Evolutionary conservation across 306 rosid genomes (phyloP).

Genomic region (Sicyos baderoa): DNA sequence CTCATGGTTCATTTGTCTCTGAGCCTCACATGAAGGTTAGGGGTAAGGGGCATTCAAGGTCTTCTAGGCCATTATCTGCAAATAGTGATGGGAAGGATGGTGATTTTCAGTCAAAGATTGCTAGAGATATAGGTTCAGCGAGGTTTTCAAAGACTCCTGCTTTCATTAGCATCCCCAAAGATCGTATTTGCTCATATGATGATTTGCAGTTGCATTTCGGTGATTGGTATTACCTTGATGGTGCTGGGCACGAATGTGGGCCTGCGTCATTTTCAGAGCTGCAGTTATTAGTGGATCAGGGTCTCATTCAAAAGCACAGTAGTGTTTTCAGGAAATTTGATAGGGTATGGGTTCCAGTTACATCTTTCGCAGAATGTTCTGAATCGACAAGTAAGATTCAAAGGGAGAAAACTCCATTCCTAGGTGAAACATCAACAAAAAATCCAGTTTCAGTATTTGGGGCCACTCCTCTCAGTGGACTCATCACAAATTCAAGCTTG

Average conservation of each 20-base stretch:
- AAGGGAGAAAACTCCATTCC: conserved; percentile 32
- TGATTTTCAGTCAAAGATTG: conserved; percentile 45
- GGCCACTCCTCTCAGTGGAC: conserved; percentile 25
- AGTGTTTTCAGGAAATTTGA: conserved; percentile 82
- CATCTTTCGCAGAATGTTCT: conserved; percentile 54
- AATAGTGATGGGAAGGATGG: conserved; percentile 66
- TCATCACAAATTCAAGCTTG: conserved; percentile 24
- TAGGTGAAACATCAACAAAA: conserved; percentile 37
- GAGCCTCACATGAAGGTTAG: conserved; percentile 66
- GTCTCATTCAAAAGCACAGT: conserved; percentile 52
- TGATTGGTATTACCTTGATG: conserved; percentile 96
- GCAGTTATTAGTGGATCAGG: conserved; percentile 70
- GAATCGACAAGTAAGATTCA: conserved; percentile 31
- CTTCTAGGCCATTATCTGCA: conserved; percentile 51
- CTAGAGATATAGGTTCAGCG: conserved; percentile 36
- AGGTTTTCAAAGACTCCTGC: conserved; percentile 38
- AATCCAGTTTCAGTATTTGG: conserved; percentile 30
- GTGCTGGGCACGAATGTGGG: conserved; percentile 90
- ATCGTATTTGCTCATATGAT: conserved; percentile 50
- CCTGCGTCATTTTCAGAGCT: conserved; percentile 79
- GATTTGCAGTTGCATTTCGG: conserved; percentile 80
- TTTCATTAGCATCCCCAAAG: conserved; percentile 48
- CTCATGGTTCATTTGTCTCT: conserved; percentile 69
- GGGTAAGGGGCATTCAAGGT: conserved; percentile 61
- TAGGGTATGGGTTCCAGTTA: conserved; percentile 84